These are phyloP conservation scores for Pugionium cornutum DNA, from an alignment of 345 rosid genomes.

Conservation along the genomic window DNA sequence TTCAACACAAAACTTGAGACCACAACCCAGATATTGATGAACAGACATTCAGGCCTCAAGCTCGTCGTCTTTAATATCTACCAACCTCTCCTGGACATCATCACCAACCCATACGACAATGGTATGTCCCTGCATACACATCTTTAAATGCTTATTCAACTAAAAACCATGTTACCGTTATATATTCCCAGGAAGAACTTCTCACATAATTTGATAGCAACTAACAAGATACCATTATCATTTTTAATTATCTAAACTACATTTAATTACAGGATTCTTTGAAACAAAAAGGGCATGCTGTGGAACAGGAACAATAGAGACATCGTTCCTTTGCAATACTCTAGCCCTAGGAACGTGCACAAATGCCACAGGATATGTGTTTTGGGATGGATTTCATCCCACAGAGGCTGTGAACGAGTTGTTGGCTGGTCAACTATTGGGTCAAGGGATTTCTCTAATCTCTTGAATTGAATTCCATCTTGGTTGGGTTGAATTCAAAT, in stretches of 20 bases:
- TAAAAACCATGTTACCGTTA: constrained; percentile 6
- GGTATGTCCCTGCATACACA: constrained; percentile 49
- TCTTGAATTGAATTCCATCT: constrained; percentile 47
- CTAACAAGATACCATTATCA: constrained; percentile 15
- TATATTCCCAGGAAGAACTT: neutral
- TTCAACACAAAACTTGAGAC: constrained; percentile 73
- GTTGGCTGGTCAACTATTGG: constrained; percentile 60
- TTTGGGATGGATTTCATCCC: constrained; percentile 98
- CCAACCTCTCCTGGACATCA: constrained; percentile 74
- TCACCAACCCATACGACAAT: constrained; percentile 56
- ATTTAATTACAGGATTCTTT: constrained; percentile 60
- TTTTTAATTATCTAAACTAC: constrained; percentile 17
- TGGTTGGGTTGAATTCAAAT: constrained; percentile 17
- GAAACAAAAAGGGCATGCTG: constrained; percentile 89
- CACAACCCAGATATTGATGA: constrained; percentile 56
- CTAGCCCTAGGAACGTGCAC: constrained; percentile 67
- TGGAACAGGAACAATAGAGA: constrained; percentile 82
- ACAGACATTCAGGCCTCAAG: constrained; percentile 67
- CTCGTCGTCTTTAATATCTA: constrained; percentile 76
- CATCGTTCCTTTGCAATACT: constrained; percentile 78
- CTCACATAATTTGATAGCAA: constrained; percentile 1
- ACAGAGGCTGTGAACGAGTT: constrained; percentile 77
- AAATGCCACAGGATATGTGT: constrained; percentile 78
- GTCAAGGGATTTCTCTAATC: constrained; percentile 72
- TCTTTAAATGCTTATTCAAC: constrained; percentile 18